Evolutionary conservation across 2,329 filamentous ascomycete species (phyloP), one percentile per base, ranked within the genome.

Genomic region (Chrysoporthe cubensis): DNA sequence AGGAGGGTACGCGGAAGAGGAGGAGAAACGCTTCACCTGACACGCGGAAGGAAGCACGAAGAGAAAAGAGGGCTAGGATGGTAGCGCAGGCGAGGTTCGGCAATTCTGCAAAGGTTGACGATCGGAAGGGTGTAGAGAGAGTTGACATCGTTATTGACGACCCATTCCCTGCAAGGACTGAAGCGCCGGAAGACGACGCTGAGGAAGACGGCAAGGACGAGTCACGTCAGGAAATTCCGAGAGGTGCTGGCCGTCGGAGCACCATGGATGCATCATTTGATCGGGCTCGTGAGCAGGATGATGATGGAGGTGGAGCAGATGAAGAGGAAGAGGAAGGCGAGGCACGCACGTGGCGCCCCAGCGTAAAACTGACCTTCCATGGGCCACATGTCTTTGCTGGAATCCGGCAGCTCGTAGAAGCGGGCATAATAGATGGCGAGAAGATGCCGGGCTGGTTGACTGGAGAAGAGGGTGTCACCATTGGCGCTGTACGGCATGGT

Each of bases 381-480:
- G 94, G 94, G 0, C 78, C 85, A 0, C 92, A 97, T 75, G 89
- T 97, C 2, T 95, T 96, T 79, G 90, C 90, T 0, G 94, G 94
- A 0, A 84, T 97, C 34, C 85, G 92, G 60, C 88, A 91, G 74
- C 83, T 97, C 43, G 91, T 95, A 0, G 93, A 96, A 77, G 80
- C 87, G 18, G 93, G 92, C 0, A 84, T 92, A 62, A 82, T 97
- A 37, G 88, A 96, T 75, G 90, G 92, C 1, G 85, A 89, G 73
- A 87, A 83, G 65, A 94, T 96, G 91, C 93, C 94, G 0, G 91
- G 91, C 0, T 97, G 93, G 93, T 90, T 97, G 90, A 96, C 93
- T 0, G 94, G 93, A 1, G 93, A 97, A 74, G 91, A 93, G 57
- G 91, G 90, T 0, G 88, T 96, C 5, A 96, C 91, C 64, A 84